Base-by-base conservation (phyloP, 192 early-diverging fungal species). In the Rhizophagus sp. region DNA sequence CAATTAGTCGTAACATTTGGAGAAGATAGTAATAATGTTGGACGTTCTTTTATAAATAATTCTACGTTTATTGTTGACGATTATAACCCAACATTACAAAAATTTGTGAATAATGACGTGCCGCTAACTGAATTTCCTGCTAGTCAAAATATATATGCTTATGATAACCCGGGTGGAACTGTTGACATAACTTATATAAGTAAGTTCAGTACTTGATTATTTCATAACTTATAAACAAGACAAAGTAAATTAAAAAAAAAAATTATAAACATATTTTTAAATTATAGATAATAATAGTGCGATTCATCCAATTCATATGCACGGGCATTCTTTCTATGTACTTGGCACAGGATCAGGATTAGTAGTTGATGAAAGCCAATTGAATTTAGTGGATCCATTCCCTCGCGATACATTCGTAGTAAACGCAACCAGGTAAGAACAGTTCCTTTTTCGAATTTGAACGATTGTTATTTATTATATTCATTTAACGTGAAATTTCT, bases 301-400 rank as follows among this genome's bases (percentile, higher is more conserved):
- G 77, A 84, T 80, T 72, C 96, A 97, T 65, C 83, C 90, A 78
- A 90, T 96, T 88, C 96, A 97, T 85, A 83, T 96, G 25, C 96
- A 97, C 82, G 94, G 94, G 7, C 93, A 95, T 82, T 83, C 84
- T 13, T 96, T 96, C 89, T 93, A 95, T 84, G 85, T 97, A 64
- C 88, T 93, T 49, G 89, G 85, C 73, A 89, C 89, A 41, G 88
- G 91, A 70, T 79, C 83, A 17, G 89, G 85, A 1, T 1, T 33
- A 17, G 15, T 19, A 13, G 27, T 33, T 17, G 65, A 67, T 33
- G 4, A 25, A 67, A 2, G 11, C 17, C 15, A 0, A 0, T 33
- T 33, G 4, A 67, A 67, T 27, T 34, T 67, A 34, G 13, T 67
- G 4, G 17, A 67, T 67, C 65, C 65, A 34, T 33, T 33, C 15